These are phyloP conservation scores for Hemisphaericaspora xylanilytica DNA, from an alignment of 1,139 yeast genomes.

Conservation along the genomic window DNA sequence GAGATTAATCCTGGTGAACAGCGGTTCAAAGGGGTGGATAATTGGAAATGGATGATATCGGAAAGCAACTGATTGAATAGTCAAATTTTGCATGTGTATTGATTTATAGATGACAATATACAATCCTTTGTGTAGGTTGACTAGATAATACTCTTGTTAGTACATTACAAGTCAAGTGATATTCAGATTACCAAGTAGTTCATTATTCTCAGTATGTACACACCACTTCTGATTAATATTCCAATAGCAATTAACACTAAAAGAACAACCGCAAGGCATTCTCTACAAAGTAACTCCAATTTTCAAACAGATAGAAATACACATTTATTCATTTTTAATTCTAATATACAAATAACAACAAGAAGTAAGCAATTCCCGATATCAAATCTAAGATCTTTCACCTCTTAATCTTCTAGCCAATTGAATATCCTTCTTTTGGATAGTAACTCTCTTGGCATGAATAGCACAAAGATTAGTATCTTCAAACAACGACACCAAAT, in stretches of 20 bases:
- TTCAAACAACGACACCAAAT: constrained; percentile 85
- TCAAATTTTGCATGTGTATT: too few species aligned
- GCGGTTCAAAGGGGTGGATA: constrained; percentile 11
- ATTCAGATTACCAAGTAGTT: too few species aligned
- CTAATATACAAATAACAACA: constrained; percentile 9
- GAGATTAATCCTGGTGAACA: constrained; percentile 12
- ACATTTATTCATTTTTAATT: constrained; percentile 1
- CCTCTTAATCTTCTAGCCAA: constrained; percentile 99
- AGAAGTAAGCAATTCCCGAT: constrained; percentile 6
- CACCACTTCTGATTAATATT: too few species aligned
- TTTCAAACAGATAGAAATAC: constrained; percentile 1
- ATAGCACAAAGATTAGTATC: constrained; percentile 99
- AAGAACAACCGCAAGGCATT: too few species aligned
- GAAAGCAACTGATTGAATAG: too few species aligned
- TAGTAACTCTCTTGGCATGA: constrained; percentile 99
- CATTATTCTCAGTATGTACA: too few species aligned
- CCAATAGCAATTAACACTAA: too few species aligned
- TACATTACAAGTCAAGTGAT: too few species aligned
- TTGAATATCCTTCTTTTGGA: constrained; percentile 98
- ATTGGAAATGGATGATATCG: constrained; percentile 12
- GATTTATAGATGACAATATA: too few species aligned
- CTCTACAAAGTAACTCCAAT: too few species aligned
- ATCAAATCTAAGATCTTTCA: constrained; percentile 64
- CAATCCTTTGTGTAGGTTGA: too few species aligned
- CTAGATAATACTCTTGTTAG: too few species aligned